Conservation (phyloP, 2,329 filamentous ascomycete species). For the Aspergillus ibericus region DNA sequence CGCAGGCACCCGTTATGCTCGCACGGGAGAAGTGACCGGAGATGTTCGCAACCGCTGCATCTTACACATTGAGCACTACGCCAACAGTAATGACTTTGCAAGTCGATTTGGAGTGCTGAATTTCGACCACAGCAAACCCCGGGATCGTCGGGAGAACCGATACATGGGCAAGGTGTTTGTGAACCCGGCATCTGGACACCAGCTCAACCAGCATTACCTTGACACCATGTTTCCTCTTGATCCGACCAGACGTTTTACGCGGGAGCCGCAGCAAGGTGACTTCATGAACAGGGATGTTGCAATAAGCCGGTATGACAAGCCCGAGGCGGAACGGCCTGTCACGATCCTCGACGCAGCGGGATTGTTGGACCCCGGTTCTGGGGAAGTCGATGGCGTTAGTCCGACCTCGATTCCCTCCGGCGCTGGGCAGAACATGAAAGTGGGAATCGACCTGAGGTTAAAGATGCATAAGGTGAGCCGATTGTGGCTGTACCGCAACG, state of each 20-base stretch:
- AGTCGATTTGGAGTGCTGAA: constrained; percentile 72
- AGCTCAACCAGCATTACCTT: constrained; percentile 49
- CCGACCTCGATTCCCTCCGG: background rate
- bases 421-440: background rate
- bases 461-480: constrained; percentile 41
- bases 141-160: constrained; percentile 47
- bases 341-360: background rate
- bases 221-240: constrained; percentile 44
- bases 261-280: constrained; percentile 17
- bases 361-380: background rate
- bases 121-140: constrained; percentile 43
- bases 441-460: constrained; percentile 2
- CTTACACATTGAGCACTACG: constrained; percentile 76
- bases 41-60: constrained; percentile 48
- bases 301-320: constrained; percentile 1
- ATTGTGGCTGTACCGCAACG: constrained; percentile 44
- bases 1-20: constrained; percentile 15
- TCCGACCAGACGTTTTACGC: constrained; percentile 27
- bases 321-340: constrained; percentile 1
- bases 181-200: constrained; percentile 42
- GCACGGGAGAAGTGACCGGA: constrained; percentile 23
- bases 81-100: constrained; percentile 72
- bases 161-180: constrained; percentile 53
- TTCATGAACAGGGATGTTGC: constrained; percentile 37
- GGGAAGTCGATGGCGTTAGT: background rate